Percentiles rank a stretch among this genome's conserved stretches.
Evolutionary conservation across 1,284 basidiomycete genomes (phyloP).

Genomic region (Ustilago xerochloae): DNA sequence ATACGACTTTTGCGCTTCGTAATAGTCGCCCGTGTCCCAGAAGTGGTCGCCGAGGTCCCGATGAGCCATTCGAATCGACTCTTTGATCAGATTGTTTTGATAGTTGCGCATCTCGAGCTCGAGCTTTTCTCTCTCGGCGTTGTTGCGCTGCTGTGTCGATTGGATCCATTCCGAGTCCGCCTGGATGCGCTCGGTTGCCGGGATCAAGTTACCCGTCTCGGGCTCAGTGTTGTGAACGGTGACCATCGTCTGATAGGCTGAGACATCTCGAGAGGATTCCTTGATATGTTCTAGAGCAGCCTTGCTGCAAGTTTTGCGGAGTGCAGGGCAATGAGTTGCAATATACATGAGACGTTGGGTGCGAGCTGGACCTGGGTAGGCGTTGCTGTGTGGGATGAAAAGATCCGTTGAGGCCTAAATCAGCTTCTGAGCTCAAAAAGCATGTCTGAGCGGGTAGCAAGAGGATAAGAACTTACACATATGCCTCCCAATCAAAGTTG

Average conservation of each 20-base stretch:
- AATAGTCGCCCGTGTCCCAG: slow-evolving; percentile 77
- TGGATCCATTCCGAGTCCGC: slow-evolving; percentile 75
- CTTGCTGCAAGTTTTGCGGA: slow-evolving; percentile 39
- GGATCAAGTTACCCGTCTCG: slow-evolving; percentile 16
- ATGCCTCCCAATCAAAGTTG: slow-evolving; percentile 61
- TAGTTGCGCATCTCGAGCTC: slow-evolving; percentile 90
- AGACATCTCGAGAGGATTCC: slow-evolving; percentile 33
- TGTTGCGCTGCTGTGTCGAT: slow-evolving; percentile 74
- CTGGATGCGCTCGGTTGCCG: slow-evolving; percentile 25
- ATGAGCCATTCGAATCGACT: slow-evolving; percentile 90
- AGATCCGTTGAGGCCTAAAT: too few species aligned
- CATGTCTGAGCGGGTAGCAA: neutral
- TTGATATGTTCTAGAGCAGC: slow-evolving; percentile 46
- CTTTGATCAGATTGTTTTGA: slow-evolving; percentile 90
- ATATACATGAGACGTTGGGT: slow-evolving; percentile 48
- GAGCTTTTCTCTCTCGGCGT: slow-evolving; percentile 77
- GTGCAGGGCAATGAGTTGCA: slow-evolving; percentile 36
- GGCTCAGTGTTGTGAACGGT: slow-evolving; percentile 50
- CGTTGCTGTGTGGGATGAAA: neutral
- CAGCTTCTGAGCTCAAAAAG: too few species aligned
- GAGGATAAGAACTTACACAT: slow-evolving; percentile 14
- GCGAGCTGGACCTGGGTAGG: slow-evolving; percentile 35
- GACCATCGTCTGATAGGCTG: slow-evolving; percentile 35
- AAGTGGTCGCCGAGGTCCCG: slow-evolving; percentile 83
- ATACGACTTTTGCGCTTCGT: slow-evolving; percentile 78